Conservation (phyloP, 805 yeast species). For the Wickerhamomyces pijperi region DNA sequence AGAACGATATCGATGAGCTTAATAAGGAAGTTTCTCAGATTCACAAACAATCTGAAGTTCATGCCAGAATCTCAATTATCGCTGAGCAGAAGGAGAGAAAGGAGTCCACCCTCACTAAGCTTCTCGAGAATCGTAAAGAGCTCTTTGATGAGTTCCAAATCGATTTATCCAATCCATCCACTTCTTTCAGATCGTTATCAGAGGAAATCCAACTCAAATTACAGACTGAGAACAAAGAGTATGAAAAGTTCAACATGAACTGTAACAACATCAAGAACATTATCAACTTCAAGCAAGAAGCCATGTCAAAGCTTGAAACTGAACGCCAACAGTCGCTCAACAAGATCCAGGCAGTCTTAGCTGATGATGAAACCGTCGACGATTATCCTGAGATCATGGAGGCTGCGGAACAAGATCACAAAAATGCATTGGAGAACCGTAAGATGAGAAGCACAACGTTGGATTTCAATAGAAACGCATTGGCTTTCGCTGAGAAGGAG, state of each 20-base stretch:
- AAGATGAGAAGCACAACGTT: constrained; percentile 62
- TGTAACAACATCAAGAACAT: constrained; percentile 8
- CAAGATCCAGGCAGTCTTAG: constrained; percentile 13
- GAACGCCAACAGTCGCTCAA: constrained; percentile 5
- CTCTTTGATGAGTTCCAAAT: constrained; percentile 14
- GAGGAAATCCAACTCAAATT: constrained; percentile 2
- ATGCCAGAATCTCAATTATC: constrained; percentile 40
- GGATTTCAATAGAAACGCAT: constrained; percentile 60
- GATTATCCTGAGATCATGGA: constrained; percentile 38
- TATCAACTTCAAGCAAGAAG: constrained; percentile 8
- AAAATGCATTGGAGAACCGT: constrained; percentile 48
- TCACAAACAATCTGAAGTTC: constrained; percentile 46
- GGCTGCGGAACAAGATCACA: constrained; percentile 52
- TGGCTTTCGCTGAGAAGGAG: constrained; percentile 44
- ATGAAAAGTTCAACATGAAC: constrained; percentile 1
- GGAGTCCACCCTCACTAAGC: constrained; percentile 18
- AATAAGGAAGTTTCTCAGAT: constrained; percentile 37
- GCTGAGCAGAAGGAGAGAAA: constrained; percentile 27
- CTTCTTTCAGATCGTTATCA: not conserved
- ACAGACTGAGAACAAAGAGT: constrained; percentile 3
- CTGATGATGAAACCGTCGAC: constrained; percentile 26
- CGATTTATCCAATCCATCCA: constrained; percentile 6
- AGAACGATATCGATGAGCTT: constrained; percentile 39
- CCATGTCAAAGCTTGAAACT: constrained; percentile 3
- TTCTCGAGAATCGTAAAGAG: constrained; percentile 16